Conservation (phyloP, 306 rosid species). For the Erythrophleum fordii region DNA sequence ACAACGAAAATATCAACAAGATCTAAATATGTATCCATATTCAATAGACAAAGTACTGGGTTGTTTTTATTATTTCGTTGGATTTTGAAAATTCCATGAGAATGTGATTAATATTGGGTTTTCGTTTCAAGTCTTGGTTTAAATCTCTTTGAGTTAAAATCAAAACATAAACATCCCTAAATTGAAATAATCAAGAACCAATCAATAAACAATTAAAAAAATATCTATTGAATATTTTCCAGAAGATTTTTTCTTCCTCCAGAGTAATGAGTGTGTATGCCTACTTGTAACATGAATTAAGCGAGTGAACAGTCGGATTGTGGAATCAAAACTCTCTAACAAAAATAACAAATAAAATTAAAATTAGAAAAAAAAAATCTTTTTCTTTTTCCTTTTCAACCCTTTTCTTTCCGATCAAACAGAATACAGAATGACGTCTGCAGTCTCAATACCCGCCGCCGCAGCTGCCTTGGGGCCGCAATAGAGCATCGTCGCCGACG, state of each 20-base stretch:
- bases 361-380: neutral
- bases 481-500: neutral
- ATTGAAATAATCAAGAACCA: too few species aligned
- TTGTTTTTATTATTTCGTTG: too few species aligned
- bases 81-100: too few species aligned
- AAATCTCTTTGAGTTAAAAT: too few species aligned
- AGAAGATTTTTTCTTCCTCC: neutral
- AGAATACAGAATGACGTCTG: slow-evolving; percentile 57
- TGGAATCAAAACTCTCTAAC: neutral
- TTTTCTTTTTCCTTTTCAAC: neutral
- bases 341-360: neutral
- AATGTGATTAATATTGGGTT: too few species aligned
- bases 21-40: too few species aligned
- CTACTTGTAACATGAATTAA: neutral
- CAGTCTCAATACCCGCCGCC: slow-evolving; percentile 3
- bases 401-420: slow-evolving; percentile 40
- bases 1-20: too few species aligned
- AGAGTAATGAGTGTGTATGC: neutral
- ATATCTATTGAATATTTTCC: too few species aligned
- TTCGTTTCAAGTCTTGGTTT: too few species aligned
- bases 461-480: slow-evolving; percentile 31
- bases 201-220: too few species aligned
- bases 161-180: too few species aligned
- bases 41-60: too few species aligned
- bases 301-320: neutral